phyloP scores from a whole-genome alignment of 345 rosid species.

The Aquilaria malaccensis region DNA sequence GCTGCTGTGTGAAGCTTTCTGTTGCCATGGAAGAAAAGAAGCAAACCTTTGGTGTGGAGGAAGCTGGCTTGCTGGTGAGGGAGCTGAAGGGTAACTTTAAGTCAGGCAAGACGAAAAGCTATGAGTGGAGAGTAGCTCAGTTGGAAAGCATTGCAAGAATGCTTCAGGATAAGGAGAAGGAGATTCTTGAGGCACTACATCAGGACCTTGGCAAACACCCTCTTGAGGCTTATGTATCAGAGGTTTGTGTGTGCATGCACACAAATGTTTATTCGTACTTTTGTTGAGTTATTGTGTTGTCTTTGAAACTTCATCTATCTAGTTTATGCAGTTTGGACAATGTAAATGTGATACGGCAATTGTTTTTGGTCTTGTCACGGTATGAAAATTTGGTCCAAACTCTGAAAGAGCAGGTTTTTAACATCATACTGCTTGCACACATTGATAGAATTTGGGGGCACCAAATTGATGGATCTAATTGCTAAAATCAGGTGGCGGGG shows the following conservation, averaged over 20 bases:
- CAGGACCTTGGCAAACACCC: conserved; percentile 70
- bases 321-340: too few relatives aligned
- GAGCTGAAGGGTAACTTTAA: conserved; percentile 45
- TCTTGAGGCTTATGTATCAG: conserved; percentile 55
- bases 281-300: not conserved
- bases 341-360: not conserved
- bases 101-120: conserved; percentile 60
- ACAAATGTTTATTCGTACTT: conserved; percentile 1
- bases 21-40: conserved; percentile 16
- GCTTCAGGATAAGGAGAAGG: conserved; percentile 62
- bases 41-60: conserved; percentile 21
- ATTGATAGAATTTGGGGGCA: not conserved
- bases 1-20: conserved; percentile 21
- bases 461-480: not conserved
- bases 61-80: conserved; percentile 43
- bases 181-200: conserved; percentile 45
- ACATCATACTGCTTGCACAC: not conserved
- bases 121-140: conserved; percentile 76
- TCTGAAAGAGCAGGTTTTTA: not conserved
- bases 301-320: not conserved
- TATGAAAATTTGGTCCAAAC: not conserved
- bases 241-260: conserved; percentile 32
- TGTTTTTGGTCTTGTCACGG: not conserved
- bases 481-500: too few relatives aligned
- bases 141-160: conserved; percentile 43